Percentiles rank a stretch among this genome's conserved stretches.
Evolutionary conservation across 2,329 filamentous ascomycete genomes (phyloP).

Genomic region (Madurella fahalii): DNA sequence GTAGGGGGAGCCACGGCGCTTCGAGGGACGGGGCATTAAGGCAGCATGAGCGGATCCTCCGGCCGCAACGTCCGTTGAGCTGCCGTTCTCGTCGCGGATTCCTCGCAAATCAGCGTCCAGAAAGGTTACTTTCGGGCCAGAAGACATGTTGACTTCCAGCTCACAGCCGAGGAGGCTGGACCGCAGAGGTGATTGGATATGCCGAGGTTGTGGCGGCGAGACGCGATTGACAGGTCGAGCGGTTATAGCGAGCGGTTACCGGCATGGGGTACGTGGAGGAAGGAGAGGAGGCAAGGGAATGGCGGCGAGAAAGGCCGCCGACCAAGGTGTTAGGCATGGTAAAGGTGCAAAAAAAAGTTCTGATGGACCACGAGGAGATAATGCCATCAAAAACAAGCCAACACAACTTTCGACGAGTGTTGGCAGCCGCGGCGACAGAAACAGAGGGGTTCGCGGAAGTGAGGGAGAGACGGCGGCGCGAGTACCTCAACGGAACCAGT

Average conservation of each 20-base stretch:
- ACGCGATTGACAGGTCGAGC: too few relatives aligned
- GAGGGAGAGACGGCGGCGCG: neutral
- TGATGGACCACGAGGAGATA: neutral
- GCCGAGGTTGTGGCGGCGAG: too few relatives aligned
- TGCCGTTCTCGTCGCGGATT: neutral
- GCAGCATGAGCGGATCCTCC: neutral
- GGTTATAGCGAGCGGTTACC: too few relatives aligned
- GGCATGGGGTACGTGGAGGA: too few relatives aligned
- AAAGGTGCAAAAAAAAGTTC: neutral
- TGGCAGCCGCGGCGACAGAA: neutral
- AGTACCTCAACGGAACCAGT: neutral
- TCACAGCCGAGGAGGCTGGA: neutral
- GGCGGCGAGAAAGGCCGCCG: neutral
- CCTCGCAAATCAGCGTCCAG: conserved; percentile 2
- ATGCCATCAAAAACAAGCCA: neutral
- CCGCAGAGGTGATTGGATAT: neutral
- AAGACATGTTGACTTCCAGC: conserved; percentile 9
- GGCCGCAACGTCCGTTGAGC: neutral
- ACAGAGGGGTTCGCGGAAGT: neutral
- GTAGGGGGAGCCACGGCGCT: conserved; percentile 15
- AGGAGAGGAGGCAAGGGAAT: neutral
- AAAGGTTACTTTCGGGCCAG: conserved; percentile 11
- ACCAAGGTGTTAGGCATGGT: neutral
- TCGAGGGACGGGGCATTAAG: neutral
- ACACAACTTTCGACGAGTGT: neutral